Base-by-base conservation (phyloP, 768 basidiomycete species). In the Lactarius trivialis region DNA sequence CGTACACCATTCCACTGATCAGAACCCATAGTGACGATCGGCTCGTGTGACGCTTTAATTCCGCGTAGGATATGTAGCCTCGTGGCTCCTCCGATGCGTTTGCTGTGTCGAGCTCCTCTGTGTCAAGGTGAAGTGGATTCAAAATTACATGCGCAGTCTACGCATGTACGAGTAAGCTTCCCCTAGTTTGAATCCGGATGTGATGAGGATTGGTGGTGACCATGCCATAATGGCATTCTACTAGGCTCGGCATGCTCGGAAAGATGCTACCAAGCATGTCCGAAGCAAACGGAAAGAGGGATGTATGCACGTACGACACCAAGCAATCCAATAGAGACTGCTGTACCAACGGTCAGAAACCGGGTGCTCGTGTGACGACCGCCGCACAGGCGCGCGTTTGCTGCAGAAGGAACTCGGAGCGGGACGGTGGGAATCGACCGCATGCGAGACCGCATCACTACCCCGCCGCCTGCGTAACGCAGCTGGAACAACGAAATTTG, bases 1-100 rank as follows among this genome's bases (percentile, higher is more conserved):
- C 58, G 48, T 56, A 60, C 37, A 70, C 49, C 37, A 53, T 60
- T 52, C 55, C 66, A n/a, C 55, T 55, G 50, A 69, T 65, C 17
- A 56, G 34, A 11, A 55, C 51, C 41, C 33, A 54, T 33, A 32
- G 51, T 5, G 52, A 43, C 9, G 49, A 58, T 30, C 37, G 60
- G 26, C 19, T 59, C 39, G 34, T 45, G 61, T 67, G 67, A 36
- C 55, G 52, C 52, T 56, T 58, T 32, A 67, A 48, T 45, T 66
- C 65, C 9, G 55, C 30, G 19, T 58, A 60, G 19, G 64, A 34
- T 19, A 67, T 56, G 33, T 57, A 56, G 33, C 41, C 21, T 36
- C 28, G 51, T 37, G 55, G 52, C 32, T 26, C 39, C 32, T 55
- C 36, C 19, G 55, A n/a, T 30, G n/a, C 36, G 1, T 34, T 26